Base-by-base conservation (phyloP, 768 basidiomycete species). In the Albatrellus ellisii region DNA sequence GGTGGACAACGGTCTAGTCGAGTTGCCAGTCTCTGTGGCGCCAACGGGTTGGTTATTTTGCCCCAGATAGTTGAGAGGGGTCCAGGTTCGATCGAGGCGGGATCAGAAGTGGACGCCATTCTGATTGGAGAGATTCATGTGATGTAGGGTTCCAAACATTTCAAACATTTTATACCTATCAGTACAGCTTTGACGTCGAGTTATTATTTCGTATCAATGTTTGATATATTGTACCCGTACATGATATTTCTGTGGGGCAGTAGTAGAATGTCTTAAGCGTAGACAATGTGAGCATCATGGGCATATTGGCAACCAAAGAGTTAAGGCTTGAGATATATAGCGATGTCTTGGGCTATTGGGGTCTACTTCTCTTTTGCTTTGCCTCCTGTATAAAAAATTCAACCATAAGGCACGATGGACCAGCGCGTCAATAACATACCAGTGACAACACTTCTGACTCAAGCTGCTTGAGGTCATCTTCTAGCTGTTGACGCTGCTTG, bases 1-100 rank as follows among this genome's bases (percentile, higher is more conserved):
- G 89, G 90, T 18, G 85, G 87, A 0, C 90, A 94, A 56, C 66
- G 88, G 5, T 89, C 87, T 14, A 86, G 82, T 52, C 67, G 85
- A 18, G 79, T 82, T 4, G 80, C 80, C 10, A 90, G 87, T 50
- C 53, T 94, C 37, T 77, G 70, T 31, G 80, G 79, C 2, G 86
- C 87, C 12, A 90, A 91, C 56, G 88, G 77, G 2, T 61, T 92
- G 32, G 74, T 83, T 0, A 67, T 79, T 17, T 56, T 91, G 17
- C 88, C 87, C 2, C 57, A 65, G 57, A 49, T 33, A 56, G 61
- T 5, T 52, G 54, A 39, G 46, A 48, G 42, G 6, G 61, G 59
- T 9, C 58, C 57, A n/a, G 54, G 54, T 15, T 56, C 53, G 22
- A 44, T 85, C 35, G 63, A 70, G 33, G 60, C 54, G 4, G 85